Base-by-base conservation (phyloP, 2,329 filamentous ascomycete genomes). In the Aureobasidium uvarum region DNA sequence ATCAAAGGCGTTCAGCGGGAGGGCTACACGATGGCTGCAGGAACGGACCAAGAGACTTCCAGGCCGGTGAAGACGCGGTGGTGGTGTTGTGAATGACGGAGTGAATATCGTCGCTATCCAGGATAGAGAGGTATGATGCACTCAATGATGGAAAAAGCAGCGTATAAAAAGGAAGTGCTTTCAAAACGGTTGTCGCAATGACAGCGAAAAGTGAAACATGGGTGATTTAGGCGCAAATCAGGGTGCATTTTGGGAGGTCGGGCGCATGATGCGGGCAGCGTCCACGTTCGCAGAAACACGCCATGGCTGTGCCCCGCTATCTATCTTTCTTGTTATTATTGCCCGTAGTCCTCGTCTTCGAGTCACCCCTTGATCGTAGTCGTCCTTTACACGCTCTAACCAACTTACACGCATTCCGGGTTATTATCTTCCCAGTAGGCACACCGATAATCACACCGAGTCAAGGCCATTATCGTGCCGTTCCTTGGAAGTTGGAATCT, bases 241-340 rank as follows among this genome's bases (percentile, higher is more conserved):
- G 18, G 45, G 45, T 51, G 48, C 48, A 18, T n/a, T 45, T 28
- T 31, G 14, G 48, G 48, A 31, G 45, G 8, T 14, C 28, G 45
- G 20, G 50, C 50, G 51, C 33, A 23, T 54, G 51, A 54, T 54
- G 51, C 50, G 50, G 46, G 46, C 46, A 50, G 45, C 46, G 46
- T 38, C 50, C 18, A 31, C 48, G 50, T 54, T 58, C 38, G 8
- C 33, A 43, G 33, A 58, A 33, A 54, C 50, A 54, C 50, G 50
- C 50, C 54, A 45, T 45, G 54, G 33, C 33, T 5, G 39, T 43
- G 39, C 54, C 54, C 54, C 54, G 54, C 54, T 45, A 58, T 58
- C 54, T 25, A 13, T 16, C 33, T 13, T 23, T 41, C 20, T 55
- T 55, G 52, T 55, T 55, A 25, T 28, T 55, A 55, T 39, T 28